Evolutionary conservation across 192 early-diverging fungal genomes (phyloP).

Genomic region (Podila minutissima): DNA sequence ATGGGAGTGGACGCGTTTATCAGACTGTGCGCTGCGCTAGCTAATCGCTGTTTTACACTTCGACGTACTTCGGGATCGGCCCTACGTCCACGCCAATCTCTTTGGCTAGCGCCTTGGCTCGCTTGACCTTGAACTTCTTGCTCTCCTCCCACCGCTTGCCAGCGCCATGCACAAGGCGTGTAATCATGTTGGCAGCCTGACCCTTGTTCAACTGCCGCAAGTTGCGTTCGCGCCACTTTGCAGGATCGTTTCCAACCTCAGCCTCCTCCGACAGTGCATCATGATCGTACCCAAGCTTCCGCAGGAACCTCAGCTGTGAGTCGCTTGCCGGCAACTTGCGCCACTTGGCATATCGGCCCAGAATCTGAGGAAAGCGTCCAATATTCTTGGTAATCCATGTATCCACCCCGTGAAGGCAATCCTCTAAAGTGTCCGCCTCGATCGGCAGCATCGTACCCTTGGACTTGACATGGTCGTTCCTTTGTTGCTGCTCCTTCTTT

Average conservation of each 20-base stretch:
- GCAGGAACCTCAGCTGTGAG: constrained; percentile 61
- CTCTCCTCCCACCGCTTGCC: constrained; percentile 55
- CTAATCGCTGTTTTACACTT: neutral
- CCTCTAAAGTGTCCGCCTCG: constrained; percentile 57
- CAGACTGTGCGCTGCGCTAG: too few species aligned
- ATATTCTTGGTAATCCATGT: constrained; percentile 57
- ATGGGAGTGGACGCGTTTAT: too few species aligned
- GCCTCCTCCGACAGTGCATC: constrained; percentile 9
- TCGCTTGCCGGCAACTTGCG: constrained; percentile 59
- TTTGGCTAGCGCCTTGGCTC: constrained; percentile 24
- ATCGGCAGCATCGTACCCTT: constrained; percentile 39
- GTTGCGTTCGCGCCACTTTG: neutral
- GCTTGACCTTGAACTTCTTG: constrained; percentile 35
- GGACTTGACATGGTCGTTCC: constrained; percentile 1
- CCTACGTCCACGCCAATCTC: constrained; percentile 42
- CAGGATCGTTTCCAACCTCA: neutral
- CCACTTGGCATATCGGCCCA: constrained; percentile 64
- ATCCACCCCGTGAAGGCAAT: constrained; percentile 73
- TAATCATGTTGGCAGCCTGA: constrained; percentile 76
- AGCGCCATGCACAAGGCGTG: constrained; percentile 63
- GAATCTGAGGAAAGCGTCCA: constrained; percentile 10
- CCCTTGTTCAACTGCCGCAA: constrained; percentile 61
- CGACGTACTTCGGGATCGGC: constrained; percentile 26
- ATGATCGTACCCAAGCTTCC: constrained; percentile 51
- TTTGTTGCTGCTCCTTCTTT: neutral